Conservation (phyloP, 2,329 filamentous ascomycete genomes). For the Fusarium lateritium region DNA sequence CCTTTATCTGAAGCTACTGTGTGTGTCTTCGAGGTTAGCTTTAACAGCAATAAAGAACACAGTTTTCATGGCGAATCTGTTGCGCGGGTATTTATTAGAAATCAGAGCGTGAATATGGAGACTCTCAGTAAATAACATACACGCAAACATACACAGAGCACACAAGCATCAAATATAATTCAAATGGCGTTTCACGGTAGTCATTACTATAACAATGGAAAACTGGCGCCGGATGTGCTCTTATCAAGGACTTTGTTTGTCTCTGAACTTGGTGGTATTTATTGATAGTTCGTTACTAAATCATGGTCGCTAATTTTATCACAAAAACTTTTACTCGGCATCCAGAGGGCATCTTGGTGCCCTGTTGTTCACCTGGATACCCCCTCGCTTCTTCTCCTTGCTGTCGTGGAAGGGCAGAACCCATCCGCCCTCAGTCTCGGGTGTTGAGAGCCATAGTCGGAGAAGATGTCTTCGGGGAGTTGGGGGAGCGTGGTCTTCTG, state of each 20-base stretch:
- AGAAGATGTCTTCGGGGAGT: slow-evolving; percentile 83
- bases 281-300: slow-evolving; percentile 17
- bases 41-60: no score
- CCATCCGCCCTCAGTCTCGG: slow-evolving; percentile 88
- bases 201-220: no score
- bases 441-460: slow-evolving; percentile 87
- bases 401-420: slow-evolving; percentile 85
- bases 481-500: slow-evolving; percentile 70
- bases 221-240: no score
- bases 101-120: no score
- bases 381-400: slow-evolving; percentile 87
- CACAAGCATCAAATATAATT: no score
- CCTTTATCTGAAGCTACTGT: no score
- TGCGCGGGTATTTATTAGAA: no score
- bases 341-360: slow-evolving; percentile 82
- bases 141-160: no score
- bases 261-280: background rate
- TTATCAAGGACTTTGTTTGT: background rate
- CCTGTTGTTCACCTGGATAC: slow-evolving; percentile 88
- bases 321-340: slow-evolving; percentile 72
- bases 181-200: no score
- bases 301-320: slow-evolving; percentile 19
- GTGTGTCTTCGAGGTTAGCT: no score
- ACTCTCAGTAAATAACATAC: no score
- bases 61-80: no score